phyloP scores from a whole-genome alignment of 495 filamentous ascomycete species.

The Neurospora cerealis region DNA sequence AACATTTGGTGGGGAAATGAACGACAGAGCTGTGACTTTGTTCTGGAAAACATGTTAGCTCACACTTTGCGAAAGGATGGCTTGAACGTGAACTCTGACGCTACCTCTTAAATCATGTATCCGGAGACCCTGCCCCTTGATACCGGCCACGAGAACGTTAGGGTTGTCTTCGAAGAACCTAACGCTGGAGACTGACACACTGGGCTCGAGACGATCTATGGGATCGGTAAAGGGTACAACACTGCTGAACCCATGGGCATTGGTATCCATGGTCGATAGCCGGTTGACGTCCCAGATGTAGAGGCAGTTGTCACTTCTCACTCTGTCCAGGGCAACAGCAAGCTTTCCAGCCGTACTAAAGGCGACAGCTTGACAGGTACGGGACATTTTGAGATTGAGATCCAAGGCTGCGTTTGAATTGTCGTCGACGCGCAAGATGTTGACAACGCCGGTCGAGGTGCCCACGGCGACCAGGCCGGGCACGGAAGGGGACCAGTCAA shows the following conservation, averaged over 20 bases:
- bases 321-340: constrained; percentile 81
- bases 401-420: constrained; percentile 51
- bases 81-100: constrained; percentile 1
- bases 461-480: constrained; percentile 72
- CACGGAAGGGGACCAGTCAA: constrained; percentile 81
- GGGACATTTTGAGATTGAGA: constrained; percentile 74
- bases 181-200: constrained; percentile 80
- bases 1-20: constrained; percentile 67
- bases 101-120: constrained; percentile 84
- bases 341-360: constrained; percentile 72
- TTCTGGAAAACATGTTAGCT: constrained; percentile 5
- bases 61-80: neutral
- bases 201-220: constrained; percentile 62
- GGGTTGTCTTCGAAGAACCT: constrained; percentile 85
- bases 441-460: constrained; percentile 73
- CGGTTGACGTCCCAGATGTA: constrained; percentile 89
- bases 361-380: constrained; percentile 83
- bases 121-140: constrained; percentile 77
- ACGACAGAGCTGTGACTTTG: constrained; percentile 31
- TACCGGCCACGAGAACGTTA: constrained; percentile 68
- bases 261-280: constrained; percentile 36
- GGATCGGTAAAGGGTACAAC: constrained; percentile 45
- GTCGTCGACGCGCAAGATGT: constrained; percentile 66
- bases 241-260: constrained; percentile 24
- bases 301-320: constrained; percentile 84